phyloP scores from a whole-genome alignment of 164 flowering plant genomes.

The Liquidambar formosana region DNA sequence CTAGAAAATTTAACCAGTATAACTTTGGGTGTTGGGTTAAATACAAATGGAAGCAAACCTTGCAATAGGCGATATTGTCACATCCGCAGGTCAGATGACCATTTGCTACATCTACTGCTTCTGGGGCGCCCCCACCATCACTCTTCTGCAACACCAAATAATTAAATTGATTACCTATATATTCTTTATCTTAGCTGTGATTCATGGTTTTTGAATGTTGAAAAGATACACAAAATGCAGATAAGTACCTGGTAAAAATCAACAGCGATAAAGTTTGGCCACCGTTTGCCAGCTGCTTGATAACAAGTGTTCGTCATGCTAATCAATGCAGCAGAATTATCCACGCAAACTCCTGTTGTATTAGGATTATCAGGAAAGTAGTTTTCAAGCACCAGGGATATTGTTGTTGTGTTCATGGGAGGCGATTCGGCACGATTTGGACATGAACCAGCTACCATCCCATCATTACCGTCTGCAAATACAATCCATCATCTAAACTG shows the following conservation, averaged over 20 bases:
- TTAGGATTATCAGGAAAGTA: constrained; percentile 41
- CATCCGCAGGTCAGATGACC: constrained; percentile 50
- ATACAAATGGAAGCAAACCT: constrained; percentile 22
- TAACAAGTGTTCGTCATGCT: constrained; percentile 41
- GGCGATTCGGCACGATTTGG: constrained; percentile 45
- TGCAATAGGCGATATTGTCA: constrained; percentile 43
- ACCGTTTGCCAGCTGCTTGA: constrained; percentile 40
- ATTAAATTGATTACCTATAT: background rate
- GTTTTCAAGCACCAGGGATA: constrained; percentile 36
- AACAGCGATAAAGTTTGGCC: constrained; percentile 56
- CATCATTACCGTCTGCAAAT: constrained; percentile 42
- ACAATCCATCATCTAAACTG: background rate
- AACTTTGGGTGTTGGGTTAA: no score
- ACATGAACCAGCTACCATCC: constrained; percentile 46
- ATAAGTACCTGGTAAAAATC: constrained; percentile 42
- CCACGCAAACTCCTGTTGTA: constrained; percentile 24
- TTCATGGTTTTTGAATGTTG: background rate
- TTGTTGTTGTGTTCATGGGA: constrained; percentile 33
- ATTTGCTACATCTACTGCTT: constrained; percentile 40
- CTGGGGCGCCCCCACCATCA: constrained; percentile 53
- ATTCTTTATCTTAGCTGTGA: background rate
- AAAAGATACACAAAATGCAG: background rate
- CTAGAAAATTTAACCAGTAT: no score
- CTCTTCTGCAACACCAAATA: constrained; percentile 30
- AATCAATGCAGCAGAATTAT: constrained; percentile 39